Base-by-base conservation (phyloP, 352 stramenopile species). In the Pythium biforme region DNA sequence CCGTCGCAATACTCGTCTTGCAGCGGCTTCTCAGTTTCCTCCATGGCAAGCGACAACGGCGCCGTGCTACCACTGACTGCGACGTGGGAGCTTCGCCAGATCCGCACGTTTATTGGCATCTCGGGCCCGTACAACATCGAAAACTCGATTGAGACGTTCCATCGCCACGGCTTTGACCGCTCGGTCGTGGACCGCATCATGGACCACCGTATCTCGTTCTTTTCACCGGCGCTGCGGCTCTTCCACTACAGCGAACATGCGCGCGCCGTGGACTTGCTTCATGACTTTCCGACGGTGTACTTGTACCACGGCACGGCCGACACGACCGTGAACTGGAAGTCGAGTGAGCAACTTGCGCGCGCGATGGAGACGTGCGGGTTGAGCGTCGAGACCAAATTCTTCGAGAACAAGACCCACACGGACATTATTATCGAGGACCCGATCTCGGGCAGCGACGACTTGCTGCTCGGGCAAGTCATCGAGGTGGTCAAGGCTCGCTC, bases 381-480 rank as follows among this genome's bases (percentile, higher is more conserved):
- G 9, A 59, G 55, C 6, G 83, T 92, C 15, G 73, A 74, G n/a
- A 74, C 77, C 45, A 70, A 81, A 37, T 85, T 82, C 33, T 98
- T 97, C 48, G 58, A 81, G 20, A 73, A 71, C 58, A 96, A 92
- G 82, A 90, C 81, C 19, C 92, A 98, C 68, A 98, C 92, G 6
- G 92, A 98, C 73, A 87, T 91, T 23, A 98, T 98, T 64, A 86
- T 98, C 49, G 92, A 98, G 62, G 81, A 90, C 62, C 81, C 81
- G 12, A 90, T 89, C 31, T 52, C 76, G 19, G 81, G 81, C 48
- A 56, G 46, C 56, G 77, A 90, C 63, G 76, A 90, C 57, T 76
- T 85, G 39, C 40, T 90, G 40, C 54, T 90, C 15, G 66, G 82
- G 33, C 68, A 83, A 19, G 72, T 90, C 23, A 76, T 89, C 46